Conservation (phyloP, 1,284 basidiomycete species). For the Coniferiporia weirii region DNA sequence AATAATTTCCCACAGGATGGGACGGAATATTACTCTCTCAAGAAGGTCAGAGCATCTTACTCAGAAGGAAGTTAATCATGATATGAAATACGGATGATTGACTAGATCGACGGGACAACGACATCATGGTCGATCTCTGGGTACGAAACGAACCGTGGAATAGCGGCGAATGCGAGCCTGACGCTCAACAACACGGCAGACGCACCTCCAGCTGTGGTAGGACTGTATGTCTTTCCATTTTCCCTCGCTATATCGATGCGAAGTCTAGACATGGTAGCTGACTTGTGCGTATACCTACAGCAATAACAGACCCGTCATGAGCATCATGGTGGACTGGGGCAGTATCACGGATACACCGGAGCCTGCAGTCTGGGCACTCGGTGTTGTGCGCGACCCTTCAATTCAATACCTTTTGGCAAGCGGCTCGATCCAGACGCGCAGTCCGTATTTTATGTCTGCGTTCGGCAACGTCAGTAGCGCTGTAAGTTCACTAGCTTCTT, state of each 20-base stretch:
- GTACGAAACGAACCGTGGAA: not conserved
- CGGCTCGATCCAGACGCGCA: slow-evolving; percentile 23
- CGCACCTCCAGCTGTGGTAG: not conserved
- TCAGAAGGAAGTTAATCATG: not conserved
- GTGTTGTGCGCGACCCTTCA: slow-evolving; percentile 36
- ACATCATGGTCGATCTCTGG: slow-evolving; percentile 9
- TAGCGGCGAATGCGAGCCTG: not conserved
- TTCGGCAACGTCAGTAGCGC: slow-evolving; percentile 19
- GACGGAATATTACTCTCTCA: slow-evolving; percentile 31
- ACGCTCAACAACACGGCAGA: slow-evolving; percentile 5
- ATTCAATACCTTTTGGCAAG: slow-evolving; percentile 29
- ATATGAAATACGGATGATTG: not conserved
- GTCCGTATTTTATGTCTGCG: slow-evolving; percentile 31
- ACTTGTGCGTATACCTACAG: too few relatives aligned
- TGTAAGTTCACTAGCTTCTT: not conserved
- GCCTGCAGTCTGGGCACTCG: slow-evolving; percentile 37
- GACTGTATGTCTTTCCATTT: not conserved
- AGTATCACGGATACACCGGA: slow-evolving; percentile 20
- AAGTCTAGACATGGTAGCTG: too few relatives aligned
- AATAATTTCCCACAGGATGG: slow-evolving; percentile 34
- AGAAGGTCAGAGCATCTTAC: slow-evolving; percentile 22
- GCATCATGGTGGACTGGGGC: slow-evolving; percentile 29
- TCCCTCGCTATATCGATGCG: too few relatives aligned
- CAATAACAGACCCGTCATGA: slow-evolving; percentile 29
- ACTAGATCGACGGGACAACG: slow-evolving; percentile 2